Base-by-base conservation (phyloP, 2,329 filamentous ascomycete species). In the Camillea tinctor region DNA sequence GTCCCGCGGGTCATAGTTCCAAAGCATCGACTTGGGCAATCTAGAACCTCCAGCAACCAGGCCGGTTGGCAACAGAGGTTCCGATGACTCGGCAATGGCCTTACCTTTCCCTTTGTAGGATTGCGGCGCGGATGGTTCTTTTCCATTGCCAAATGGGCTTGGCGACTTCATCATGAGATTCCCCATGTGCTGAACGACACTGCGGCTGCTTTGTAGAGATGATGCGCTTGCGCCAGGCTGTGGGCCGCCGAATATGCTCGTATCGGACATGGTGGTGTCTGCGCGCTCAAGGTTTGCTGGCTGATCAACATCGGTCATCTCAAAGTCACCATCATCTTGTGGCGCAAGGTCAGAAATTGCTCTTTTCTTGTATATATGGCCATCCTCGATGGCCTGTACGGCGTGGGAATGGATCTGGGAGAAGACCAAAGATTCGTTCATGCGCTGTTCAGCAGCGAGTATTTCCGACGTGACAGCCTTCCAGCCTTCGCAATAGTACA, bases 401-500 rank as follows among this genome's bases (percentile, higher is more conserved):
- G 75, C 74, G 56, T 82, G 79, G 50, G 80, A 73, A 23, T 78
- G 75, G 23, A 72, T 69, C 26, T 78, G 72, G 51, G 76, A 75
- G 50, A 71, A 70, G 20, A 73, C 72, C 22, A 77, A 64, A 17
- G 75, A 76, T 21, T 78, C 75, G 68, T 84, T 86, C 66, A 84
- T 77, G 50, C 80, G 80, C 50, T 83, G 81, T 73, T 96, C 91
- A 65, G 87, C 92, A 2, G 79, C 76, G 49, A 79, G 77, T 24
- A 96, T 86, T 66, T 92, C 90, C 9, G 80, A 76, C 7, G 78
- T 76, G 63, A 93, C 82, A 6, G 90, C 84, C 65, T 87, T 87
- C 91, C 95, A 99, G 5, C 95, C 95, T 77, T 98, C 93, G 7
- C 88, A 77, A 40, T 88, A 83, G 75, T 96, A 99, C 15, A 96